These are phyloP conservation scores for Bocquillonia castaneifolia DNA, from an alignment of 441 rosid species.

Conservation along the genomic window DNA sequence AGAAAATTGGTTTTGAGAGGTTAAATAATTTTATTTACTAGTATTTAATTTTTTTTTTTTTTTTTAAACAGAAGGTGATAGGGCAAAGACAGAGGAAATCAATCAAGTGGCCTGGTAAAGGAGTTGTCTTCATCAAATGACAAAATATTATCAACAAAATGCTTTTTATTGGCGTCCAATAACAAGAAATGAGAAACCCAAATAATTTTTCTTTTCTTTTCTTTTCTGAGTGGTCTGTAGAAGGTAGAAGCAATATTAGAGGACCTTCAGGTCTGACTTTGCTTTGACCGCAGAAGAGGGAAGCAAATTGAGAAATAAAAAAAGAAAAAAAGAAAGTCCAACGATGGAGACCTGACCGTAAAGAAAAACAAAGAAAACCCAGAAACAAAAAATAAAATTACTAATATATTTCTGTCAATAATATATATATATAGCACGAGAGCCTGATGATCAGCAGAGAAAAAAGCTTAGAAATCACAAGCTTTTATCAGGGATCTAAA, in stretches of 20 bases:
- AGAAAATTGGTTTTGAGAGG: conserved; percentile 15
- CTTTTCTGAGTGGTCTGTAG: conserved; percentile 6
- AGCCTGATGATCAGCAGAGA: conserved; percentile 28
- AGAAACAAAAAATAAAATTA: conserved; percentile 9
- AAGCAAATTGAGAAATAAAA: conserved; percentile 3
- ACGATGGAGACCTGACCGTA: conserved; percentile 61
- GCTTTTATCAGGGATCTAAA: conserved; percentile 31
- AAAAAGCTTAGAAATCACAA: background rate
- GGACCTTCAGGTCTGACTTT: conserved; percentile 41
- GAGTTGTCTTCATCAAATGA: conserved; percentile 34
- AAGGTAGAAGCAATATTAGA: conserved; percentile 16
- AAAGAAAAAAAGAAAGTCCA: conserved; percentile 34
- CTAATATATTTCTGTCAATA: conserved; percentile 22
- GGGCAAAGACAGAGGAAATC: background rate
- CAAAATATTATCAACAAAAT: conserved; percentile 14
- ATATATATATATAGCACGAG: conserved; percentile 16
- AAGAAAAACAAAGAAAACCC: conserved; percentile 29
- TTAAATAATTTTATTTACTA: conserved; percentile 2
- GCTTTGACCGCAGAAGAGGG: conserved; percentile 53
- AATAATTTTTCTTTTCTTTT: background rate
- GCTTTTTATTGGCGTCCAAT: conserved; percentile 25
- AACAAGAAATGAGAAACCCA: background rate
- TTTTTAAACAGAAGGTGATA: too few species aligned
- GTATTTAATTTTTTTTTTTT: too few species aligned
- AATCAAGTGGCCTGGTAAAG: conserved; percentile 15